Base-by-base conservation (phyloP, 2,329 filamentous ascomycete species). In the Graphilbum sp. region DNA sequence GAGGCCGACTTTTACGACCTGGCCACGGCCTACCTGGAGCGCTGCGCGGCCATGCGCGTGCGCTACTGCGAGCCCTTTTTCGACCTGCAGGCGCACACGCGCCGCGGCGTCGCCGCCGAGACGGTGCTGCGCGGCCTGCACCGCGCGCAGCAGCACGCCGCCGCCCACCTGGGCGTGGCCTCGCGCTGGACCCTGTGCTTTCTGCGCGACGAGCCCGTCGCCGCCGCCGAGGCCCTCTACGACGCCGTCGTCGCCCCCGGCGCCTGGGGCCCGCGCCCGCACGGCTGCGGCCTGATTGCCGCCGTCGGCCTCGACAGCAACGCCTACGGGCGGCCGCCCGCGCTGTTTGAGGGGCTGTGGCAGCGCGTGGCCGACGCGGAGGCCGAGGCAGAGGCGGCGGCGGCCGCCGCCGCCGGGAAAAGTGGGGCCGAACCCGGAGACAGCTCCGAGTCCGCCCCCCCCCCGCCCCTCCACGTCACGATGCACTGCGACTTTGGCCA, bases 51-150 rank as follows among this genome's bases (percentile, higher is more conserved):
- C 2, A 72, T 83, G 43, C 72, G 73, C 30, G 72, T 85, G 2
- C 64, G 69, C 34, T 79, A 86, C 36, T 75, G 75, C 13, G 80
- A 87, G 54, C 67, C 84, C 44, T 86, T 84, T 60, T 86, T 86
- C 59, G 81, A 86, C 53, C 79, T 80, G 2, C 80, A 87, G 54
- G 79, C 77, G 1, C 81, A 86, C 53, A 68, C 71, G 4, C 59
- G 57, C 10, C 67, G 79, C 15, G 75, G 75, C 4, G 59, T 86
- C 4, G 47, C 63, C 8, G 77, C 81, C 50, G 58, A 66, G 13
- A 75, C 71, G 2, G 67, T 85, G 17, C 63, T 84, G 4, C 51
- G 55, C 3, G 81, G 80, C 2, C 74, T 83, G 47, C 59, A 58
- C 1, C 61, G 62, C 2, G 80, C 76, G 2, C 69, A 75, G 46